Conservation (phyloP, 768 basidiomycete species). For the Cystofilobasidium bisporidii region DNA sequence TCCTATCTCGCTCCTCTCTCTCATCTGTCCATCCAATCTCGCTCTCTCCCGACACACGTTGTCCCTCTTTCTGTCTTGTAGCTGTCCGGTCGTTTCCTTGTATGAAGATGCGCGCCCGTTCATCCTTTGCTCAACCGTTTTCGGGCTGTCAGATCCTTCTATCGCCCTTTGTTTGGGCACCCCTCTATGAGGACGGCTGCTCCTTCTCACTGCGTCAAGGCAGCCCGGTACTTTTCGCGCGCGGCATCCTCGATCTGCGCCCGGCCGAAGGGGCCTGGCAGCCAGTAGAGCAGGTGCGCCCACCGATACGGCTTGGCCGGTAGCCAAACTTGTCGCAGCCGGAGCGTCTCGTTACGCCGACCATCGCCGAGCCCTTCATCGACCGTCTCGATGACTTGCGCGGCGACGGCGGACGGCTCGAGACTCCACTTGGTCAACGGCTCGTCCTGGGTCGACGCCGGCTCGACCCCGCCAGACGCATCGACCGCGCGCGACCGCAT, state of each 20-base stretch:
- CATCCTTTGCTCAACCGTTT: no score
- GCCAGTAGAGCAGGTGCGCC: conserved; percentile 57
- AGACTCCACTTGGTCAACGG: conserved; percentile 35
- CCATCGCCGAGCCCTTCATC: conserved; percentile 49
- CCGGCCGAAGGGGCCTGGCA: conserved; percentile 43
- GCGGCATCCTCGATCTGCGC: conserved; percentile 52
- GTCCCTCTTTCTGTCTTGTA: no score
- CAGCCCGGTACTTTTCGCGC: conserved; percentile 51
- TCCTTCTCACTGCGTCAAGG: not conserved
- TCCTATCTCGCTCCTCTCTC: no score
- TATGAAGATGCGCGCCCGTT: no score
- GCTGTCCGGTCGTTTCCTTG: no score
- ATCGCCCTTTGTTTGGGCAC: no score
- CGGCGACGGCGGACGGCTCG: conserved; percentile 53
- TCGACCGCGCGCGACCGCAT: conserved; percentile 48
- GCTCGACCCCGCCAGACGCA: conserved; percentile 35
- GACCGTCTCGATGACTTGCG: conserved; percentile 52
- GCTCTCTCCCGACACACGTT: no score
- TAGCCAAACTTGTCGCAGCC: conserved; percentile 46
- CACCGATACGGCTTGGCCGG: conserved; percentile 44
- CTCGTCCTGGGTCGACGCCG: not conserved
- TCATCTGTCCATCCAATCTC: no score
- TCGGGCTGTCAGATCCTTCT: no score
- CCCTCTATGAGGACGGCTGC: no score
- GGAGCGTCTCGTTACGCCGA: not conserved